phyloP scores from a whole-genome alignment of 1,284 basidiomycete genomes.

The Lentinus polychrous region DNA sequence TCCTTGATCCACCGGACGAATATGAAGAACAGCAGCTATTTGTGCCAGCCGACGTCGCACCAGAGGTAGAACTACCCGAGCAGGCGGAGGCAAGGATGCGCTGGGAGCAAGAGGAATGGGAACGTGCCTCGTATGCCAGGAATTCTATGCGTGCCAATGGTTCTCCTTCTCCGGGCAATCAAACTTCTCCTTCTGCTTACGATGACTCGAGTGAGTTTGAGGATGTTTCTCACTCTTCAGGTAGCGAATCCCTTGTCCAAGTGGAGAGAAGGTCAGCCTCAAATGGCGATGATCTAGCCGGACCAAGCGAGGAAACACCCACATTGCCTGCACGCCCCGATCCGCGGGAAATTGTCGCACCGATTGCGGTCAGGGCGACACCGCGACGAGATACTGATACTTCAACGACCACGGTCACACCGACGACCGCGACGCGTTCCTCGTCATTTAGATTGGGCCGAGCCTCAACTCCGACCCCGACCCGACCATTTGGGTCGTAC shows the following conservation, averaged over 20 bases:
- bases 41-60: conserved; percentile 55
- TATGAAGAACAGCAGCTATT: conserved; percentile 61
- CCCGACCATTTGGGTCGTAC: conserved; percentile 21
- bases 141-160: conserved; percentile 18
- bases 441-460: conserved; percentile 16
- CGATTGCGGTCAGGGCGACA: conserved; percentile 1
- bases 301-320: no score
- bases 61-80: conserved; percentile 22
- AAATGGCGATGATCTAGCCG: not conserved
- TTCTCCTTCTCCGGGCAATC: conserved; percentile 18
- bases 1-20: conserved; percentile 39
- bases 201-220: conserved; percentile 10
- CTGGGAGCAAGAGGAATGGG: conserved; percentile 37
- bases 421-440: conserved; percentile 14
- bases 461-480: conserved; percentile 22
- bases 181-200: conserved; percentile 21
- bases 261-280: conserved; percentile 8
- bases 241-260: not conserved
- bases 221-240: conserved; percentile 4
- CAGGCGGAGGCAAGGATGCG: conserved; percentile 31
- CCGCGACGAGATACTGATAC: conserved; percentile 3
- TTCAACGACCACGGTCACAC: conserved; percentile 12
- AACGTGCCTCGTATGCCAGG: conserved; percentile 24
- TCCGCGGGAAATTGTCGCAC: conserved; percentile 5
- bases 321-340: not conserved